Base-by-base conservation (phyloP, 2,329 filamentous ascomycete genomes). In the Calcarisporium arbuscula region DNA sequence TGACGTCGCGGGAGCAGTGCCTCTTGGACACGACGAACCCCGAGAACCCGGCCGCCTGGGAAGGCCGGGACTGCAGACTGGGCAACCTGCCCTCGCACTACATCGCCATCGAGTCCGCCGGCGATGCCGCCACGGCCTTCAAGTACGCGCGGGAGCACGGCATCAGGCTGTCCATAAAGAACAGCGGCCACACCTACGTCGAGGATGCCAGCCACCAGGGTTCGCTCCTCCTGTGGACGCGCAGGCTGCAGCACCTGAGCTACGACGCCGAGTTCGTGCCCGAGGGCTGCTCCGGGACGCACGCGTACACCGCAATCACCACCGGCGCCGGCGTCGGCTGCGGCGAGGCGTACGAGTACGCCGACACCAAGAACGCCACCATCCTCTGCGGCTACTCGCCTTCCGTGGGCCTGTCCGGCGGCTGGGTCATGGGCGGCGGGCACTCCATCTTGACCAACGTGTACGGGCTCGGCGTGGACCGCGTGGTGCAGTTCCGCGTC, bases 381-480 rank as follows among this genome's bases (percentile, higher is more conserved):
- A 28, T 40, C 4, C 22, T 40, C 20, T 32, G 38, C 14, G 33
- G 28, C 25, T 36, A 35, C 25, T 40, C 38, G 9, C 38, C 38
- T 6, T 34, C 30, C 5, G 38, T 40, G 22, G 38, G 33, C 18
- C n/a, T 37, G 11, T 35, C 30, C 7, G 38, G 38, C 16, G 38
- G 34, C 28, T 21, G 22, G 26, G n/a, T n/a, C n/a, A n/a, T n/a
- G n/a, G n/a, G n/a, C n/a, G 68, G 64, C 7, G 68, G 69, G 0
- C 67, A 72, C 43, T 59, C 55, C 4, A 47, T 58, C 2, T 47
- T 70, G 9, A 45, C 50, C 3, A 61, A 59, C 2, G 49, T 49
- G 7, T 64, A 65, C 25, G 70, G 70, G 2, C 53, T 74, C 7
- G 69, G 51, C 8, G 68, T 62, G 1, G 70, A 74, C 44, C 63